Conservation (phyloP, 2,329 filamentous ascomycete genomes). For the Pezicula radicicola region DNA sequence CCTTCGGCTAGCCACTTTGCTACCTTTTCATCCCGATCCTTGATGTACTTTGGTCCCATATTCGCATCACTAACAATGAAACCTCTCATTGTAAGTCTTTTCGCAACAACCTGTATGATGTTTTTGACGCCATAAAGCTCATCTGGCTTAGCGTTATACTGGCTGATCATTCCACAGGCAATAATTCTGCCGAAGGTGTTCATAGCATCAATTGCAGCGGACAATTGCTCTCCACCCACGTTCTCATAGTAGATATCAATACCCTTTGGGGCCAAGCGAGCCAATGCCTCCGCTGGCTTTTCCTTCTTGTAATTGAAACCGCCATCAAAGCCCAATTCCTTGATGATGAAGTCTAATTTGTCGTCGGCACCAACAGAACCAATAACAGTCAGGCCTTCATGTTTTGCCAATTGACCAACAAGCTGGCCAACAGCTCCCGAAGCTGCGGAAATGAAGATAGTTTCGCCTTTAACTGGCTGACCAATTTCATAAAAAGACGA, state of each 20-base stretch:
- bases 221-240: conserved; percentile 71
- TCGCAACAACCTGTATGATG: conserved; percentile 54
- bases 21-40: conserved; percentile 64
- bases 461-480: conserved; percentile 72
- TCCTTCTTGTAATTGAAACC: conserved; percentile 84
- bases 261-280: conserved; percentile 66
- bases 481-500: conserved; percentile 73
- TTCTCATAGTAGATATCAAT: conserved; percentile 84
- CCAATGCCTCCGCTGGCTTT: conserved; percentile 59
- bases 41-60: conserved; percentile 57
- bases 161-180: conserved; percentile 62
- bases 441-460: conserved; percentile 73
- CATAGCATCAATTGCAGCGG: conserved; percentile 61
- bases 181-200: conserved; percentile 64
- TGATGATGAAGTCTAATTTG: conserved; percentile 72
- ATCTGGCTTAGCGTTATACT: conserved; percentile 57
- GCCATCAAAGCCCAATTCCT: conserved; percentile 67
- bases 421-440: conserved; percentile 73
- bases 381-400: conserved; percentile 70
- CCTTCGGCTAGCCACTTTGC: conserved; percentile 67
- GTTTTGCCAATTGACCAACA: conserved; percentile 75
- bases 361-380: conserved; percentile 74
- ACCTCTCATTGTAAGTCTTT: conserved; percentile 61
- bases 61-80: conserved; percentile 64
- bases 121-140: conserved; percentile 62